Conservation (phyloP, 2,329 filamentous ascomycete species). For the Trichoderma sp. region DNA sequence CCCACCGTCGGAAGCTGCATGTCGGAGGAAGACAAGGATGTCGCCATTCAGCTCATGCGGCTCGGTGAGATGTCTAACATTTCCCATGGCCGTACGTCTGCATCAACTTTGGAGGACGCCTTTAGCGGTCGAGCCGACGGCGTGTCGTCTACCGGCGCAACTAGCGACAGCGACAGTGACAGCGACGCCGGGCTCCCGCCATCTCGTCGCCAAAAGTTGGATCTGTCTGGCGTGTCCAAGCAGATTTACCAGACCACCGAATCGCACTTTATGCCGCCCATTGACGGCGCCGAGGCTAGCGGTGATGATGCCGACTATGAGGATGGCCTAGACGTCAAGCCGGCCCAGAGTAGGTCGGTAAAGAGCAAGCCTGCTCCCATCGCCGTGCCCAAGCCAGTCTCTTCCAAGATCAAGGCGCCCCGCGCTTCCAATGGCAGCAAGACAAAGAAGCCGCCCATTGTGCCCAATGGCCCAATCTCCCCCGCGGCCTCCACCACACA, state of each 20-base stretch:
- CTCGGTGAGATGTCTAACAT: constrained; percentile 92
- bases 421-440: constrained; percentile 44
- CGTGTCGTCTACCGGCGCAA: constrained; percentile 80
- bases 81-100: constrained; percentile 87
- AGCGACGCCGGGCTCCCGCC: constrained; percentile 61
- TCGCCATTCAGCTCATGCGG: constrained; percentile 94
- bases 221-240: constrained; percentile 41
- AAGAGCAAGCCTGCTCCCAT: constrained; percentile 42
- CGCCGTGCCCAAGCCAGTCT: constrained; percentile 31
- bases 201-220: constrained; percentile 57
- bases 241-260: constrained; percentile 52
- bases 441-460: constrained; percentile 50
- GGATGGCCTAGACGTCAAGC: constrained; percentile 42
- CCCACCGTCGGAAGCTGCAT: constrained; percentile 97
- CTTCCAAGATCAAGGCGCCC: constrained; percentile 44
- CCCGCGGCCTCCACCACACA: constrained; percentile 63
- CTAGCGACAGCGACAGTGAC: constrained; percentile 72
- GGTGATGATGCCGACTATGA: constrained; percentile 37
- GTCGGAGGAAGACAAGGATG: constrained; percentile 90
- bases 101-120: constrained; percentile 89
- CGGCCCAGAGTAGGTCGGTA: constrained; percentile 36
- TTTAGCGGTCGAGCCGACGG: constrained; percentile 87
- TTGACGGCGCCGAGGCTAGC: constrained; percentile 43
- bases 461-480: constrained; percentile 52
- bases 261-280: constrained; percentile 53